A percentile compares a stretch with the other conserved stretches of the same genome.
Evolutionary conservation across 2,329 filamentous ascomycete species (phyloP).

Genomic region (Hymenoscyphus albidus): DNA sequence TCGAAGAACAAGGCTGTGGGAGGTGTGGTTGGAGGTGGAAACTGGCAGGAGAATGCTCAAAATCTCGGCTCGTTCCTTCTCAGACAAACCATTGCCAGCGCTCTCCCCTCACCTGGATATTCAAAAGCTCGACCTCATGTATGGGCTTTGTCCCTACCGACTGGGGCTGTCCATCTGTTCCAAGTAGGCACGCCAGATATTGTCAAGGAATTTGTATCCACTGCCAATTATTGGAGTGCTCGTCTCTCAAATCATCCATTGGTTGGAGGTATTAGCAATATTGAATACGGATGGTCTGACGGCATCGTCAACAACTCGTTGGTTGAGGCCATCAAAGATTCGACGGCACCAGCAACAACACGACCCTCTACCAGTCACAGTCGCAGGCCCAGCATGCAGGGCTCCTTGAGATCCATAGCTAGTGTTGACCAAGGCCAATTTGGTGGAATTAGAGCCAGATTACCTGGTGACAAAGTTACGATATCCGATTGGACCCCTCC

Average conservation of each 20-base stretch:
- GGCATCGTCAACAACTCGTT: conserved; percentile 57
- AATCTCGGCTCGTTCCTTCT: conserved; percentile 83
- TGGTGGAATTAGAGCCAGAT: conserved; percentile 44
- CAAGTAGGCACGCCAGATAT: conserved; percentile 95
- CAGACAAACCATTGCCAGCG: conserved; percentile 86
- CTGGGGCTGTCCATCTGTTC: conserved; percentile 94
- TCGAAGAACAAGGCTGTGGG: conserved; percentile 50
- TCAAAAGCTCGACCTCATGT: conserved; percentile 87
- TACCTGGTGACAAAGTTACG: conserved; percentile 79
- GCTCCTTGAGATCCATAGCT: conserved; percentile 58
- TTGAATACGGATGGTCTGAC: conserved; percentile 97
- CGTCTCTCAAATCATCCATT: conserved; percentile 90
- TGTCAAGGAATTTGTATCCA: conserved; percentile 87
- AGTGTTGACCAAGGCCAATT: conserved; percentile 46
- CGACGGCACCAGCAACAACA: conserved; percentile 24
- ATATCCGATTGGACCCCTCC: conserved; percentile 89
- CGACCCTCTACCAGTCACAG: conserved; percentile 30
- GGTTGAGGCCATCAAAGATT: conserved; percentile 51
- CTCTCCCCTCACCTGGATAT: conserved; percentile 86
- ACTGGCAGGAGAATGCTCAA: conserved; percentile 97
- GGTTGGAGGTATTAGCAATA: conserved; percentile 88
- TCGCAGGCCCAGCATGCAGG: conserved; percentile 44
- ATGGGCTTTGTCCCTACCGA: conserved; percentile 88
- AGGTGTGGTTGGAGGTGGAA: conserved; percentile 83
- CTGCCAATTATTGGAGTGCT: conserved; percentile 97